These are phyloP conservation scores for Sporothrix protearum DNA, from an alignment of 2,329 filamentous ascomycete genomes.

Conservation along the genomic window DNA sequence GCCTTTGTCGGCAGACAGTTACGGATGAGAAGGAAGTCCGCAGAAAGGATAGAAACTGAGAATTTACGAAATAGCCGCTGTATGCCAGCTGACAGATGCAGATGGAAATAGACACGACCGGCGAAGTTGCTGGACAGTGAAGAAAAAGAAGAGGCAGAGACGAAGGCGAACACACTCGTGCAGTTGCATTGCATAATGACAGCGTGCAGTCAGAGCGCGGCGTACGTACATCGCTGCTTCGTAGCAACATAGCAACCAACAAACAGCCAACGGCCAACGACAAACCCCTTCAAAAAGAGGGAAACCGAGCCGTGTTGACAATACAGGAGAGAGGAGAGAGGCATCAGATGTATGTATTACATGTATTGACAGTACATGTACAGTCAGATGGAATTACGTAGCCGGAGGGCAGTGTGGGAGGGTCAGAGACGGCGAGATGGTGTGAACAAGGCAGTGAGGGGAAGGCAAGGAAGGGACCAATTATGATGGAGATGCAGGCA, in stretches of 20 bases:
- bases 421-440: not conserved
- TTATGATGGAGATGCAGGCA: not conserved
- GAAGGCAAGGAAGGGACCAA: not conserved
- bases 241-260: not conserved
- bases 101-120: not conserved
- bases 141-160: not conserved
- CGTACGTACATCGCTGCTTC: not conserved
- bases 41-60: not conserved
- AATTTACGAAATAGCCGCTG: not conserved
- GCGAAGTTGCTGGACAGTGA: not conserved
- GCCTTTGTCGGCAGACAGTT: not conserved
- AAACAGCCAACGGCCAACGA: not conserved
- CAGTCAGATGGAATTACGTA: not conserved
- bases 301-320: constrained; percentile 6
- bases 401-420: not conserved
- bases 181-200: too few species aligned
- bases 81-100: constrained; percentile 1
- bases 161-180: not conserved
- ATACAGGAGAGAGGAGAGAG: constrained; percentile 9
- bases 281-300: not conserved
- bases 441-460: constrained; percentile 7
- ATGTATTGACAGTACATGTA: not conserved
- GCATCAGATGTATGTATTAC: not conserved
- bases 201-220: not conserved
- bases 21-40: not conserved